These are phyloP conservation scores for Cercophora scortea DNA, from an alignment of 495 filamentous ascomycete genomes.

Conservation along the genomic window DNA sequence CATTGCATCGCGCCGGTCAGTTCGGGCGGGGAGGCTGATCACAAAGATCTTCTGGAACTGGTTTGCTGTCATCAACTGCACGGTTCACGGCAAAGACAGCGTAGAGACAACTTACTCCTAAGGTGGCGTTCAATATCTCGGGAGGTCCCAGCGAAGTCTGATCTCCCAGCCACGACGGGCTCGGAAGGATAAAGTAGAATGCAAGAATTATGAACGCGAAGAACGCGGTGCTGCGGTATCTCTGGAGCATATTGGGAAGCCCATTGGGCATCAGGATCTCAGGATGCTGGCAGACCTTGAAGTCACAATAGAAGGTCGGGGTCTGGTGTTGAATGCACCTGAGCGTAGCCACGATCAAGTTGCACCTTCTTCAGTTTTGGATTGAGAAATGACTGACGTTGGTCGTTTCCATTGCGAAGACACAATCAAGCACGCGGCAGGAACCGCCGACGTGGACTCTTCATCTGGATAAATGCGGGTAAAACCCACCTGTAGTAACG, in stretches of 20 bases:
- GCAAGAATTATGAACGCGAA: constrained; percentile 1
- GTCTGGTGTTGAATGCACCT: too few species aligned
- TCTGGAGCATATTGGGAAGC: constrained; percentile 8
- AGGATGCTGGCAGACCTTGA: not conserved
- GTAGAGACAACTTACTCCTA: constrained; percentile 19
- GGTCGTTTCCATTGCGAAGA: not conserved
- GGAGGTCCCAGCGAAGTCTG: not conserved
- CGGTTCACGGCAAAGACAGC: not conserved
- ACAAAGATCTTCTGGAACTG: constrained; percentile 57
- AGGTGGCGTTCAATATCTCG: constrained; percentile 20
- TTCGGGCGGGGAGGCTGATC: constrained; percentile 51
- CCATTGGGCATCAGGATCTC: not conserved
- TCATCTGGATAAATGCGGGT: constrained; percentile 5
- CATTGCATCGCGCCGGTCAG: constrained; percentile 57
- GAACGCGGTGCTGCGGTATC: constrained; percentile 8
- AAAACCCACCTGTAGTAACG: not conserved
- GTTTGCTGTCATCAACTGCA: not conserved
- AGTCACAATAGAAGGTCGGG: not conserved
- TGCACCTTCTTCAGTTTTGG: too few species aligned
- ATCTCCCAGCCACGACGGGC: not conserved
- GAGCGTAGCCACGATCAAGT: not conserved
- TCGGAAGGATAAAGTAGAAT: constrained; percentile 3
- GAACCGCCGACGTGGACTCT: not conserved
- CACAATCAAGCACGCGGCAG: not conserved
- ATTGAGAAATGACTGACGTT: not conserved